A percentile compares a stretch with the other conserved stretches of the same genome.
phyloP scores from a whole-genome alignment of 768 basidiomycete species.

The Glaciozyma antarctica region DNA sequence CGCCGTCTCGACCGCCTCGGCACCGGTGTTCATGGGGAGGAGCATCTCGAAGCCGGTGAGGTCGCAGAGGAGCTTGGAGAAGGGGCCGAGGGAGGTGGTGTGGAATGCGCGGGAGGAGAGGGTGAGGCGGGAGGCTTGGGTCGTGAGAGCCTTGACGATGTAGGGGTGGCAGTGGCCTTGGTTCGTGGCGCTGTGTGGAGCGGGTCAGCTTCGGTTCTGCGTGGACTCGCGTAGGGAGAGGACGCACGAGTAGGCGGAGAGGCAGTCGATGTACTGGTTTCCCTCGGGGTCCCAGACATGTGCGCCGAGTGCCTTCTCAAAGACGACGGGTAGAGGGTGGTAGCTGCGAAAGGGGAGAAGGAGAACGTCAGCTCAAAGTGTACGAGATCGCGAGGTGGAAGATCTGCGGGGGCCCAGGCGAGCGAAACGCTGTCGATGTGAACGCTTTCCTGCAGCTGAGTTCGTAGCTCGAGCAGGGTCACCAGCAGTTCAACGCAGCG shows the following conservation, averaged over 20 bases:
- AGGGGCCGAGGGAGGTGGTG: constrained; percentile 81
- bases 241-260: constrained; percentile 89
- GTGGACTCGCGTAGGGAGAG: constrained; percentile 11
- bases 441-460: no score
- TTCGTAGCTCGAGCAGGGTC: no score
- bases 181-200: constrained; percentile 19
- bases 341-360: constrained; percentile 59
- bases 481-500: no score
- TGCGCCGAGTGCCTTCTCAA: constrained; percentile 79
- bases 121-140: constrained; percentile 81
- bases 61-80: constrained; percentile 70
- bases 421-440: neutral
- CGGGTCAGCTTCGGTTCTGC: neutral
- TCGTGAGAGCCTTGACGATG: constrained; percentile 68
- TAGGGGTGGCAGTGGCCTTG: constrained; percentile 85
- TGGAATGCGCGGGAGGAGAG: constrained; percentile 94
- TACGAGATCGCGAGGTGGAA: neutral
- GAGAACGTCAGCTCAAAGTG: no score
- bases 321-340: constrained; percentile 88
- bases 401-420: neutral
- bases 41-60: constrained; percentile 56
- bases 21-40: constrained; percentile 97
- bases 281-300: constrained; percentile 49
- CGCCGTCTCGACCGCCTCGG: constrained; percentile 95
- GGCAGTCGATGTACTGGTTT: constrained; percentile 92